These are phyloP conservation scores for Kernera saxatilis DNA, from an alignment of 345 rosid genomes.

Conservation along the genomic window DNA sequence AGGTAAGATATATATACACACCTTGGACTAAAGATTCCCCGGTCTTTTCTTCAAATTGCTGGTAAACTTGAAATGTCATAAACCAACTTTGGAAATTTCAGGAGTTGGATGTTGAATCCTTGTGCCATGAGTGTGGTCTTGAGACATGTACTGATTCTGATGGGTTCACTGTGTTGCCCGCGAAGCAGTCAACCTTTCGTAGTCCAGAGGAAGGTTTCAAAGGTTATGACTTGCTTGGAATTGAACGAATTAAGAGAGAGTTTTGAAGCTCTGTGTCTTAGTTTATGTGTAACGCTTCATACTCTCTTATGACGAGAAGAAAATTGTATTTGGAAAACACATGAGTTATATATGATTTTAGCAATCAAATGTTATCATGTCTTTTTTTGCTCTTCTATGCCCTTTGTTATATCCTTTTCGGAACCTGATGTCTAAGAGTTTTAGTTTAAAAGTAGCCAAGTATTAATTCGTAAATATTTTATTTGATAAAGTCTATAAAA, in stretches of 20 bases:
- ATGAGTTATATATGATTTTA: background rate
- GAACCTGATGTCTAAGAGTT: too few species aligned
- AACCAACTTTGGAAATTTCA: conserved; percentile 16
- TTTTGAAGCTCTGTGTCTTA: background rate
- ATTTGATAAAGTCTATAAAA: too few species aligned
- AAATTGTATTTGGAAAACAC: background rate
- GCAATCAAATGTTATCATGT: background rate
- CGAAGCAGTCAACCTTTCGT: conserved; percentile 62
- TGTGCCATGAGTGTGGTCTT: conserved; percentile 84
- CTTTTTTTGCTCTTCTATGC: background rate
- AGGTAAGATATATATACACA: conserved; percentile 35
- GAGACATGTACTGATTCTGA: conserved; percentile 44
- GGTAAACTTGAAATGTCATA: conserved; percentile 14
- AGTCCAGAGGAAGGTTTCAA: conserved; percentile 43
- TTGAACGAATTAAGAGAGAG: conserved; percentile 31
- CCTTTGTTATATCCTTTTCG: background rate
- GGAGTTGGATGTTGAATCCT: conserved; percentile 63
- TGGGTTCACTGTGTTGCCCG: conserved; percentile 52
- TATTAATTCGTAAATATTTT: too few species aligned
- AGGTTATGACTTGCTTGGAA: conserved; percentile 41
- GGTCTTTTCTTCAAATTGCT: background rate
- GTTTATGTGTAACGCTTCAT: background rate
- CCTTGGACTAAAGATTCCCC: background rate
- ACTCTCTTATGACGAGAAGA: background rate
- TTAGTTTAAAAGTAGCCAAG: too few species aligned